Evolutionary conservation across 108 stramenopile species (phyloP), one percentile per base, ranked within the genome.

Genomic region (Pinguiococcus pyrenoidosus): DNA sequence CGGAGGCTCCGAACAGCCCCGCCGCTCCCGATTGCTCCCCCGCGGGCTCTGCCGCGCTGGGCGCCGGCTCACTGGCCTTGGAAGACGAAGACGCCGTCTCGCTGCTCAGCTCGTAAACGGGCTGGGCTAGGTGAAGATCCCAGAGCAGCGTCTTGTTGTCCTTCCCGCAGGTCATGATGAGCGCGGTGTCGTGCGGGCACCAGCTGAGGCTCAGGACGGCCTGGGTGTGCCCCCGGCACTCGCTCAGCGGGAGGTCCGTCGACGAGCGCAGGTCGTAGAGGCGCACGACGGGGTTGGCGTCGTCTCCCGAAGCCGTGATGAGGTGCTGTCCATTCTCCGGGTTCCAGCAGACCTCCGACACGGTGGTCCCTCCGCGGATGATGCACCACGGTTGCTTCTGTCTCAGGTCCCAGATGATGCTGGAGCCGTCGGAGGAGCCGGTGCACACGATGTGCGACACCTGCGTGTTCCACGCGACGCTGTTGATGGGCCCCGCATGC

Each of bases 121-220:
- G 68, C 59, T 71, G 58, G 9, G 81, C 45, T 10, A 78, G 63
- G 51, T 72, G 74, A 42, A 96, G 58, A 71, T 96, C 95, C 95
- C 95, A 96, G 13, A 96, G 56, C 29, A 93, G 68, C 4, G 95
- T 96, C 17, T 80, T 69, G 64, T 92, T 92, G 64, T 96, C 95
- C 64, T 88, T 89, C 16, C 81, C 89, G 56, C 82, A 84, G 29
- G 77, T 64, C 29, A 64, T 33, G 32, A 67, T 24, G 58, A 39
- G 27, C 50, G 43, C 38, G 33, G 3, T 26, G 4, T 20, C 55
- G 29, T 30, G 46, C 1, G 91, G 91, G 79, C 95, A 97, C 95
- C 95, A 97, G 28, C 69, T 71, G 50, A 89, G 64, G 38, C 80
- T 80, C 4, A 97, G 69, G 52, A 97, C 74, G 40, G 92, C 92